Base-by-base conservation (phyloP, 352 stramenopile genomes). In the Pythium periplocum region DNA sequence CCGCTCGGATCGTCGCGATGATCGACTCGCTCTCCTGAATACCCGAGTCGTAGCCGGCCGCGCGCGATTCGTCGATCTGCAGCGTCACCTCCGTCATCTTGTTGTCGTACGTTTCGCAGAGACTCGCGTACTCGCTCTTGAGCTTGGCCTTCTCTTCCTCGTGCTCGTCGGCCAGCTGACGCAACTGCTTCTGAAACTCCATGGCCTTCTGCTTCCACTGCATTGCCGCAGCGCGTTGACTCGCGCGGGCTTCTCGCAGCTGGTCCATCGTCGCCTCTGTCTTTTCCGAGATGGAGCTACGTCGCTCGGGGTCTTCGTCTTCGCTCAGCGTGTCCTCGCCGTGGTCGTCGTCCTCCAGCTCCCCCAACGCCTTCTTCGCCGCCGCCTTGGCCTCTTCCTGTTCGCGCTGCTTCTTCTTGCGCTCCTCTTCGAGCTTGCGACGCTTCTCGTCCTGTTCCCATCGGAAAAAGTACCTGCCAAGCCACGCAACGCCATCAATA, bases 1-100 rank as follows among this genome's bases (percentile, higher is more conserved):
- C 66, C 11, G 78, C 68, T 1, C 64, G 69, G 45, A 92, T 72
- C n/a, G 59, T 78, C 42, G 78, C 68, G 2, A 90, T 61, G 57
- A 92, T 84, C 8, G 64, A 51, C 44, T 91, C 79, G 62, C 81
- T 94, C 53, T 92, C 81, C 3, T 73, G 64, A 39, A 91, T 86
- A 0, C 83, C 83, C 51, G 84, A 81, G 41, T 92, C 76, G 48
- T 90, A 92, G 0, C 83, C 83, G 9, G 61, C 51, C 0, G 78
- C 80, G 6, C 72, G 63, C 0, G 83, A 80, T n/a, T 83, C 81
- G 44, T 92, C 79, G 43, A 94, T 82, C 51, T 92, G 81, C 51
- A 83, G 65, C n/a, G 76, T 89, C 10, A 70, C 64, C 52, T 85
- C 70, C 1, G 59, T 59, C 78, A 92, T 90, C 61, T 79, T 91